phyloP scores from a whole-genome alignment of 2,329 filamentous ascomycete genomes.

The Bisporella sp. region DNA sequence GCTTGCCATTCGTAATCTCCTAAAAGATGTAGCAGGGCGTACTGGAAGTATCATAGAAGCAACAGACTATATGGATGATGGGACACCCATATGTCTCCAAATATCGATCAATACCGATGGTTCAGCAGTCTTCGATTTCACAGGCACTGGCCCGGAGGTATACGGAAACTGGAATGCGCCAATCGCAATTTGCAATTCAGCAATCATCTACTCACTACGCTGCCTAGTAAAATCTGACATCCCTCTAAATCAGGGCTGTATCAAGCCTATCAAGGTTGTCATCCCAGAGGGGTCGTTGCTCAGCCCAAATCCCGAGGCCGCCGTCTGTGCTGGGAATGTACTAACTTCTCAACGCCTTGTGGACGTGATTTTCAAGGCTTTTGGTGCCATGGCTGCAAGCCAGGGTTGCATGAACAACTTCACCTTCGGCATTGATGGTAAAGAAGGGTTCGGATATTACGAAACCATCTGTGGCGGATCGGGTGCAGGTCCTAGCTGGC shows the following conservation, averaged over 20 bases:
- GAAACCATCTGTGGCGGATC: slow-evolving; percentile 74
- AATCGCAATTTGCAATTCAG: slow-evolving; percentile 70
- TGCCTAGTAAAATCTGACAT: slow-evolving; percentile 74
- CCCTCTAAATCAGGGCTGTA: slow-evolving; percentile 77
- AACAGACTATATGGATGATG: slow-evolving; percentile 78
- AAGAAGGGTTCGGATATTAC: slow-evolving; percentile 70
- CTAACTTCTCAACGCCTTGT: slow-evolving; percentile 72
- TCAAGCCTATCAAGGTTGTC: slow-evolving; percentile 63
- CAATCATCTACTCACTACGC: slow-evolving; percentile 76
- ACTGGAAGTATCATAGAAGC: slow-evolving; percentile 31
- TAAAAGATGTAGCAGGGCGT: slow-evolving; percentile 38
- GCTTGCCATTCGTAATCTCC: slow-evolving; percentile 60
- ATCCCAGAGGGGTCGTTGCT: slow-evolving; percentile 66
- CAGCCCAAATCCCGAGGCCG: slow-evolving; percentile 63
- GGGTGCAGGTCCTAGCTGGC: slow-evolving; percentile 65
- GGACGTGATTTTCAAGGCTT: slow-evolving; percentile 72
- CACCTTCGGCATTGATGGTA: slow-evolving; percentile 61
- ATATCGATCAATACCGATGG: slow-evolving; percentile 68
- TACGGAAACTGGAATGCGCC: slow-evolving; percentile 73
- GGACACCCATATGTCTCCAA: slow-evolving; percentile 65
- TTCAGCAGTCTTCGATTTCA: slow-evolving; percentile 69
- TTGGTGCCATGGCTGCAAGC: slow-evolving; percentile 66
- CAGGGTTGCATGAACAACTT: slow-evolving; percentile 79
- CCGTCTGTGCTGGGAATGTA: slow-evolving; percentile 75
- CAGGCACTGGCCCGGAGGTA: slow-evolving; percentile 67